Evolutionary conservation across 192 early-diverging fungal genomes (phyloP).

Genomic region (Gonapodya prolifera): DNA sequence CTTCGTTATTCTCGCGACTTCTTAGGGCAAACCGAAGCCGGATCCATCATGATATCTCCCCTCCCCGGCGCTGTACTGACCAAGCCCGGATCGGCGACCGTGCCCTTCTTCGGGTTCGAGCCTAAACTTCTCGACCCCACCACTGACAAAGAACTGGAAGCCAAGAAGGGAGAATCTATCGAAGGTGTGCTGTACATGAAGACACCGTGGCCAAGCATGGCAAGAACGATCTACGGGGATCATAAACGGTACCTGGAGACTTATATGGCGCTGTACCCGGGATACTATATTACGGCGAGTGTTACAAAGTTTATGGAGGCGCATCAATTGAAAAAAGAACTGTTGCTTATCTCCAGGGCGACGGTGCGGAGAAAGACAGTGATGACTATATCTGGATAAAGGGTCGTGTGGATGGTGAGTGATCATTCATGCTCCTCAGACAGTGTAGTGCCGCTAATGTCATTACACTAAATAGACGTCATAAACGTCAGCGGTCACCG

Average conservation of each 20-base stretch:
- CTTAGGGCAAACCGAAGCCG: slow-evolving; percentile 63
- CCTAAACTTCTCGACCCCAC: slow-evolving; percentile 69
- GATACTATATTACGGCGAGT: slow-evolving; percentile 73
- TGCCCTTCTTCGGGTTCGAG: slow-evolving; percentile 95
- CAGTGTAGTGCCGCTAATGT: no score
- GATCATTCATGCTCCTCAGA: no score
- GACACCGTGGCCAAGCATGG: slow-evolving; percentile 82
- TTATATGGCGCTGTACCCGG: slow-evolving; percentile 78
- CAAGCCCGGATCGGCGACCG: slow-evolving; percentile 90
- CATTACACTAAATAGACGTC: slow-evolving; percentile 60
- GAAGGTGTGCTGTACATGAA: slow-evolving; percentile 84
- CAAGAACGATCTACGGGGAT: slow-evolving; percentile 80
- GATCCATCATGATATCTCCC: slow-evolving; percentile 82
- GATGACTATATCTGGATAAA: slow-evolving; percentile 96
- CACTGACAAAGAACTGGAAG: slow-evolving; percentile 66
- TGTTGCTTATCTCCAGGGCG: no score
- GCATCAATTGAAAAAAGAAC: no score
- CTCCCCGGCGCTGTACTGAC: slow-evolving; percentile 77
- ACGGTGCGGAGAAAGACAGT: slow-evolving; percentile 78
- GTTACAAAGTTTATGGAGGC: no score
- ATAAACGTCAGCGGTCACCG: slow-evolving; percentile 96
- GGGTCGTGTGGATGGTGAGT: slow-evolving; percentile 55
- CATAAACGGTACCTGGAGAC: slow-evolving; percentile 88
- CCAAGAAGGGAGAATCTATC: slow-evolving; percentile 80
- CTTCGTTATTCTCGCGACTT: no score